Conservation (phyloP, 768 basidiomycete species). For the Panaeolus papilionaceus region DNA sequence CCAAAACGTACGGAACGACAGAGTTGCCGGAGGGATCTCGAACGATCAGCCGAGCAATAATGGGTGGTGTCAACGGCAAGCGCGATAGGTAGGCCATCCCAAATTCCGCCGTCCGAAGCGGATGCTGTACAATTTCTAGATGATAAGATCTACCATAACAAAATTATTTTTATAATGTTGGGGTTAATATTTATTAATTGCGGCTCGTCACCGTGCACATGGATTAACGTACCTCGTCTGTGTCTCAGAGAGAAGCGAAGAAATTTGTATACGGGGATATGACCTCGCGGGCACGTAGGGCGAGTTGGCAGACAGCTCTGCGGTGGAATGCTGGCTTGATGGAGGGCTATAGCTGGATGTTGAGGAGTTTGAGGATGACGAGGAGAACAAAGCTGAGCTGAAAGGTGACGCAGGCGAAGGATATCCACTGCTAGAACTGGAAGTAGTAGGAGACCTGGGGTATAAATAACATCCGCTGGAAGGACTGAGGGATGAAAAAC, state of each 20-base stretch:
- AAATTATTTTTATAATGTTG: constrained; percentile 10
- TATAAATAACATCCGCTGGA: constrained; percentile 21
- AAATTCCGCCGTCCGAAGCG: constrained; percentile 83
- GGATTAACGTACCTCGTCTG: constrained; percentile 53
- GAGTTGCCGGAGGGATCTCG: constrained; percentile 73
- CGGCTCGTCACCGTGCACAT: background rate
- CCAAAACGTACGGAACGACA: constrained; percentile 75
- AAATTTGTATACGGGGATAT: constrained; percentile 61
- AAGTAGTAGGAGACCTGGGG: constrained; percentile 31
- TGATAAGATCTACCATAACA: constrained; percentile 62
- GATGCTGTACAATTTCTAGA: constrained; percentile 87
- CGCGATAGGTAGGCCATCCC: constrained; percentile 76
- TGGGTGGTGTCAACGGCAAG: constrained; percentile 83
- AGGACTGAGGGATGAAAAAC: constrained; percentile 11
- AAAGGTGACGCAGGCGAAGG: constrained; percentile 57
- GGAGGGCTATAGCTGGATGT: constrained; percentile 49
- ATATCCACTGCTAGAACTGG: constrained; percentile 40
- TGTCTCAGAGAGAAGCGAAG: constrained; percentile 61
- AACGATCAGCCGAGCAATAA: constrained; percentile 81
- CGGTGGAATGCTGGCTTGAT: constrained; percentile 47
- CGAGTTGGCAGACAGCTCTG: constrained; percentile 41
- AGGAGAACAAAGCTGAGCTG: constrained; percentile 33
- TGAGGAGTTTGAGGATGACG: constrained; percentile 44
- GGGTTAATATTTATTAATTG: background rate
- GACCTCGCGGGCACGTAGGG: constrained; percentile 42